These are phyloP conservation scores for Candida methanosorbosa DNA, from an alignment of 805 yeast species.

Conservation along the genomic window DNA sequence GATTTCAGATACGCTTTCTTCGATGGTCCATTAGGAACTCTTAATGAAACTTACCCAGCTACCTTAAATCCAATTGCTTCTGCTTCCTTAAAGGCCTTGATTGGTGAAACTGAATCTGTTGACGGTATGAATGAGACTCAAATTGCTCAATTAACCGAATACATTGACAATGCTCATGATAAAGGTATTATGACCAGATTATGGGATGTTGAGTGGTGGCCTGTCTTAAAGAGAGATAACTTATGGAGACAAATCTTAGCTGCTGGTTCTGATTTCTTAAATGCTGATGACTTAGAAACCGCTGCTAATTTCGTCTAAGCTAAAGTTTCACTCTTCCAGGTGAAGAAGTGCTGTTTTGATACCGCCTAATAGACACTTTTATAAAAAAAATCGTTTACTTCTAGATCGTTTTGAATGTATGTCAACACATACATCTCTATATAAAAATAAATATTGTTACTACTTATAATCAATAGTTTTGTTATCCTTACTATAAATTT, in stretches of 20 bases:
- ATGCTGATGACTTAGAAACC: conserved; percentile 48
- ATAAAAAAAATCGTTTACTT: too few relatives aligned
- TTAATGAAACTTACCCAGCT: conserved; percentile 12
- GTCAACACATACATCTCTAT: too few relatives aligned
- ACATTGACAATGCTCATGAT: conserved; percentile 37
- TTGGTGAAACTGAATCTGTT: conserved; percentile 9
- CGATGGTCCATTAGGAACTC: conserved; percentile 41
- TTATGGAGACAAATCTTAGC: conserved; percentile 42
- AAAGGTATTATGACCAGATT: conserved; percentile 47
- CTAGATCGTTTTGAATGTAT: too few relatives aligned
- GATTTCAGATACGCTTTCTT: conserved; percentile 31
- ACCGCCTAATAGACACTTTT: too few relatives aligned
- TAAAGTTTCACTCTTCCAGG: too few relatives aligned
- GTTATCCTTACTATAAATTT: too few relatives aligned
- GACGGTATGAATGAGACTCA: conserved; percentile 29
- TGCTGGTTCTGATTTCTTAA: conserved; percentile 48
- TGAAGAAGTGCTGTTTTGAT: too few relatives aligned
- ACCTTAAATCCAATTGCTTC: conserved; percentile 28
- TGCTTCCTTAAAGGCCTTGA: conserved; percentile 15
- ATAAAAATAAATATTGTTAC: too few relatives aligned
- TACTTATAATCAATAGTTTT: too few relatives aligned
- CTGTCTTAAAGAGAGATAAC: conserved; percentile 31
- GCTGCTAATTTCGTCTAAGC: conserved; percentile 4
- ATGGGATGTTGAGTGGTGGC: conserved; percentile 74
- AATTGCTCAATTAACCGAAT: conserved; percentile 13